phyloP scores from a whole-genome alignment of 352 stramenopile genomes.

The Pythium angustatum region DNA sequence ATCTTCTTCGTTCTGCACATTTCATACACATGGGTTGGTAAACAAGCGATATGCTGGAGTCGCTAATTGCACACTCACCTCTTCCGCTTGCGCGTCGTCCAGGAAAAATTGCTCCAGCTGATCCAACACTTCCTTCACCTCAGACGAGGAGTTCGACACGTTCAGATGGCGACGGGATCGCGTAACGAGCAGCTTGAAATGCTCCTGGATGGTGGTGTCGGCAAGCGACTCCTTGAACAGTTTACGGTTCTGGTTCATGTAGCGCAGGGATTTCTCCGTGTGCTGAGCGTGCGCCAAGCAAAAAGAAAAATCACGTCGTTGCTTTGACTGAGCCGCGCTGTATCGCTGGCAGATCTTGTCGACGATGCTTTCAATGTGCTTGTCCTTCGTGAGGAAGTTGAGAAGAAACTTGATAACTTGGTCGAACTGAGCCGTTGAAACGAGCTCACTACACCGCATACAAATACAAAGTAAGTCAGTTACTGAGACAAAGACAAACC shows the following conservation, averaged over 20 bases:
- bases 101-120: slow-evolving; percentile 62
- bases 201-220: slow-evolving; percentile 89
- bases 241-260: slow-evolving; percentile 86
- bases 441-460: slow-evolving; percentile 44
- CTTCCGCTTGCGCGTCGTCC: slow-evolving; percentile 31
- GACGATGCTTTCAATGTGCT: slow-evolving; percentile 82
- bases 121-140: slow-evolving; percentile 77
- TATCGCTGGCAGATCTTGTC: slow-evolving; percentile 96
- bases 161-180: slow-evolving; percentile 49
- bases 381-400: slow-evolving; percentile 97
- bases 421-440: slow-evolving; percentile 90
- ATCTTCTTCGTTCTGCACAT: slow-evolving; percentile 27
- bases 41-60: not conserved
- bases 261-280: slow-evolving; percentile 94
- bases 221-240: slow-evolving; percentile 92
- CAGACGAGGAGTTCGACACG: slow-evolving; percentile 40
- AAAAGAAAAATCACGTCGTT: slow-evolving; percentile 91
- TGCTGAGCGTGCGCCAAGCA: slow-evolving; percentile 94
- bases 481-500: too few species aligned
- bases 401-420: slow-evolving; percentile 96
- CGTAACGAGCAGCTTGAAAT: slow-evolving; percentile 88
- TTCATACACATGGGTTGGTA: not conserved
- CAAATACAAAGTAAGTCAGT: not conserved
- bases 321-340: slow-evolving; percentile 71
- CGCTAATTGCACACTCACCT: slow-evolving; percentile 29